phyloP scores from a whole-genome alignment of 306 rosid genomes.

The Quercus agrifolia region DNA sequence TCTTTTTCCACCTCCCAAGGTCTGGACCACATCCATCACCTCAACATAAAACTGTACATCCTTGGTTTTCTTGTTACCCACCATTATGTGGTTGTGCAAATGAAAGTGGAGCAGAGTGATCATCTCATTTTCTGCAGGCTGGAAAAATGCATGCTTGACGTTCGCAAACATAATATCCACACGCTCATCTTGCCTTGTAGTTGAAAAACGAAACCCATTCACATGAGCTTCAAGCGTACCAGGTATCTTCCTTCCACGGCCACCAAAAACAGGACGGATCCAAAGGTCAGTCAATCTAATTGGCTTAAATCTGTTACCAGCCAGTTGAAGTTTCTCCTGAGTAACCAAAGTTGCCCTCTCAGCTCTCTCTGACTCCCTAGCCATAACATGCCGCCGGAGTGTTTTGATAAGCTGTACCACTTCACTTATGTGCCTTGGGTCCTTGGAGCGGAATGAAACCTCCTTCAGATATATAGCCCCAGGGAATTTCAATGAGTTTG shows the following conservation, averaged over 20 bases:
- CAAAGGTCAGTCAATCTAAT: slow-evolving; percentile 78
- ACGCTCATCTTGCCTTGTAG: slow-evolving; percentile 90
- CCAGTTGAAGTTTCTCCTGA: slow-evolving; percentile 90
- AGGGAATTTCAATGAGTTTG: slow-evolving; percentile 57
- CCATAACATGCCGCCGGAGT: slow-evolving; percentile 78
- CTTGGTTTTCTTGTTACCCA: slow-evolving; percentile 92
- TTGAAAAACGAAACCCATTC: slow-evolving; percentile 87
- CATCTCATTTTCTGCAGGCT: slow-evolving; percentile 99
- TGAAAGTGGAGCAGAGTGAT: slow-evolving; percentile 90
- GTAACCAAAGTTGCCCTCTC: slow-evolving; percentile 94
- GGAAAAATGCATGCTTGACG: slow-evolving; percentile 87
- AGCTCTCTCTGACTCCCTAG: slow-evolving; percentile 94
- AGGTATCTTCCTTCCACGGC: slow-evolving; percentile 90
- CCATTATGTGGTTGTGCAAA: slow-evolving; percentile 94
- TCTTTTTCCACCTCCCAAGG: slow-evolving; percentile 79
- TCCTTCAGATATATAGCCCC: slow-evolving; percentile 87
- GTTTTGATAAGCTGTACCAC: slow-evolving; percentile 78
- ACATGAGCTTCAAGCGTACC: slow-evolving; percentile 92
- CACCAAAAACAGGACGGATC: slow-evolving; percentile 91
- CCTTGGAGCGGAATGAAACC: slow-evolving; percentile 93
- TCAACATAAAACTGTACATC: slow-evolving; percentile 92
- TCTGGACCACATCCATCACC: slow-evolving; percentile 95
- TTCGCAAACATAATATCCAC: slow-evolving; percentile 77
- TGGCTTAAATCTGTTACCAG: slow-evolving; percentile 88
- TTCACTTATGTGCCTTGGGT: slow-evolving; percentile 82